Base-by-base conservation (phyloP, 202 grass and related monocot genomes). In the Bolboschoenoplectus hybrid region DNA sequence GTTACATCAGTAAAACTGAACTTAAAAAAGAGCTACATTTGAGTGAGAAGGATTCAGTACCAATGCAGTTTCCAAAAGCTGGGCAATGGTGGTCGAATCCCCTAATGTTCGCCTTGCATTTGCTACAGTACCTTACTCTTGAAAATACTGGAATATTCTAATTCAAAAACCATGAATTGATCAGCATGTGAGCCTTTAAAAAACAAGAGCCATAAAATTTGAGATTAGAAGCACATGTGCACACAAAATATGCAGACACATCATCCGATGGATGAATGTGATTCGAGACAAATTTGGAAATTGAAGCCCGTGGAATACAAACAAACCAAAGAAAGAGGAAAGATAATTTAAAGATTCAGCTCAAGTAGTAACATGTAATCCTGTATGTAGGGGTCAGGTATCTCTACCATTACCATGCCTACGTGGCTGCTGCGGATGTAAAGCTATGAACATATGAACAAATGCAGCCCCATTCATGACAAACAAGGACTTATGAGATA, bases 21-120 rank as follows among this genome's bases (percentile, higher is more conserved):
- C 52, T 79, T 13, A 58, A 79, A 57, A 17, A 56, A 32, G 26
- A 13, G 16, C 19, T 55, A 76, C 20, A 2, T 8, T 55, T 57
- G 2, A 40, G 52, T 40, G 52, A 58, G 13, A 63, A 7, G n/a
- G 61, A 40, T 85, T 26, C 49, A 71, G 45, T 90, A 99, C 97
- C 97, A 87, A 99, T 96, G 86, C 97, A 99, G 87, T 93, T 99
- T 68, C 93, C 93, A 91, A 99, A 96, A 81, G 93, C 97, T 83
- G 97, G 89, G 52, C 92, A 99, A 85, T 99, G 93, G 62, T 99
- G 93, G 46, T 99, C 97, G 77, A 96, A 99, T 83, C 88, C 93
- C 85, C 88, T 92, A 89, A 94, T 83, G 64, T 87, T 89, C 87
- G 86, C 83, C 87, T 94, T 96, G 82, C 93, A 99, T 62, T 64